A percentile compares a stretch with the other conserved stretches of the same genome.
phyloP scores from a whole-genome alignment of 345 rosid genomes.

The Microcos paniculata region DNA sequence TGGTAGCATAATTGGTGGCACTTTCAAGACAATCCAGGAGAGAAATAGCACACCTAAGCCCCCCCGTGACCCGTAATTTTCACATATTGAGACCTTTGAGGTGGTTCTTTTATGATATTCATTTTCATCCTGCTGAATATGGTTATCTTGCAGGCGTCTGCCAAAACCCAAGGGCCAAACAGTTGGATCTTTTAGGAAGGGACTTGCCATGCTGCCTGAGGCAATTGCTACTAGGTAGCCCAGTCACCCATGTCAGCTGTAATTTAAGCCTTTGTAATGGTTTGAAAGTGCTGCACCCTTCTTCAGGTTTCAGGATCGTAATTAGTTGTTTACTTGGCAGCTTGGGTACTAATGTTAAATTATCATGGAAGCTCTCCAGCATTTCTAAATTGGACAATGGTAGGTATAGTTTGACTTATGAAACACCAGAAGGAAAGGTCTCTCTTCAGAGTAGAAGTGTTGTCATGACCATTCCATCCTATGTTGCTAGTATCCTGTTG shows the following conservation, averaged over 20 bases:
- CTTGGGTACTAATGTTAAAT: conserved; percentile 72
- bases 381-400: conserved; percentile 61
- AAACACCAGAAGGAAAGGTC: conserved; percentile 86
- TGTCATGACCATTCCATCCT: conserved; percentile 84
- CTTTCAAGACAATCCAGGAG: conserved; percentile 77
- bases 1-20: conserved; percentile 84
- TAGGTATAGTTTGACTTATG: conserved; percentile 67
- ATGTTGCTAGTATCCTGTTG: conserved; percentile 68
- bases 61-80: conserved; percentile 75
- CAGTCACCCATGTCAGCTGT: conserved; percentile 12
- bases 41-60: conserved; percentile 60
- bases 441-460: conserved; percentile 68
- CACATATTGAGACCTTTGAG: conserved; percentile 15
- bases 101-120: conserved; percentile 7
- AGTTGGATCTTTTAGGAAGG: conserved; percentile 91
- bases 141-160: conserved; percentile 49
- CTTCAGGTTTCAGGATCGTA: conserved; percentile 18
- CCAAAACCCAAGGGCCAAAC: conserved; percentile 96
- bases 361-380: conserved; percentile 79
- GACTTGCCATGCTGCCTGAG: conserved; percentile 83
- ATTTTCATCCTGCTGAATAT: conserved; percentile 8
- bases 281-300: not conserved
- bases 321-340: conserved; percentile 43
- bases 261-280: not conserved
- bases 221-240: conserved; percentile 76